A percentile compares a stretch with the other conserved stretches of the same genome.
Conservation (phyloP, 306 rosid species). For the Datisca glomerata region DNA sequence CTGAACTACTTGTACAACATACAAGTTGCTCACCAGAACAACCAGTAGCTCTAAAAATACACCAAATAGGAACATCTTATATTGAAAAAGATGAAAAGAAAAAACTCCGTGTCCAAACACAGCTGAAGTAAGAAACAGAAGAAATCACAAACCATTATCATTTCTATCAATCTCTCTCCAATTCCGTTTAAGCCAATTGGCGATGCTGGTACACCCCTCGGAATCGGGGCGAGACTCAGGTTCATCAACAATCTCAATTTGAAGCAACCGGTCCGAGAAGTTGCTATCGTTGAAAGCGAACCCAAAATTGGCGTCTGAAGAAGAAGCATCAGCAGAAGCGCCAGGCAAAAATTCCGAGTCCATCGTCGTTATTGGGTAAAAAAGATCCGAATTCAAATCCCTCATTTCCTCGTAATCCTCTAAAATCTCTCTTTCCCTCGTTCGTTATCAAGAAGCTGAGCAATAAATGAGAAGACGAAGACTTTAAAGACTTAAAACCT, state of each 20-base stretch:
- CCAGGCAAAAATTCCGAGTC: conserved; percentile 46
- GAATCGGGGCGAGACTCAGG: conserved; percentile 39
- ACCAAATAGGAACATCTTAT: no score
- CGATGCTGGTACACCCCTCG: conserved; percentile 45
- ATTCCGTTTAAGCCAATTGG: conserved; percentile 95
- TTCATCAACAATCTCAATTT: conserved; percentile 76
- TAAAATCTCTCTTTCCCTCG: no score
- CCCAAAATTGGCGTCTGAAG: conserved; percentile 63
- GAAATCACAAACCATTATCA: conserved; percentile 37
- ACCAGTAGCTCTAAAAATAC: no score
- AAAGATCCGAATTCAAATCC: conserved; percentile 55
- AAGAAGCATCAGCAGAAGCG: conserved; percentile 28
- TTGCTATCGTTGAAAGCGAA: conserved; percentile 94
- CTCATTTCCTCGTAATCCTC: no score
- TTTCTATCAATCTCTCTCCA: conserved; percentile 72
- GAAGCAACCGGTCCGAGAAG: conserved; percentile 84
- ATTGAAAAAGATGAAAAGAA: conserved; percentile 41
- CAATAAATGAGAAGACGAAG: no score
- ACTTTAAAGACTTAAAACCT: no score
- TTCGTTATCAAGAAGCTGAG: no score
- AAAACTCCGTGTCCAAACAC: not conserved
- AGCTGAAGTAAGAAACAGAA: conserved; percentile 7
- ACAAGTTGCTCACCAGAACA: no score
- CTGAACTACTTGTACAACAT: no score
- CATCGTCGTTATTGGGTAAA: conserved; percentile 62